Conservation (phyloP, 2,329 filamentous ascomycete genomes). For the Penicillium sp. region DNA sequence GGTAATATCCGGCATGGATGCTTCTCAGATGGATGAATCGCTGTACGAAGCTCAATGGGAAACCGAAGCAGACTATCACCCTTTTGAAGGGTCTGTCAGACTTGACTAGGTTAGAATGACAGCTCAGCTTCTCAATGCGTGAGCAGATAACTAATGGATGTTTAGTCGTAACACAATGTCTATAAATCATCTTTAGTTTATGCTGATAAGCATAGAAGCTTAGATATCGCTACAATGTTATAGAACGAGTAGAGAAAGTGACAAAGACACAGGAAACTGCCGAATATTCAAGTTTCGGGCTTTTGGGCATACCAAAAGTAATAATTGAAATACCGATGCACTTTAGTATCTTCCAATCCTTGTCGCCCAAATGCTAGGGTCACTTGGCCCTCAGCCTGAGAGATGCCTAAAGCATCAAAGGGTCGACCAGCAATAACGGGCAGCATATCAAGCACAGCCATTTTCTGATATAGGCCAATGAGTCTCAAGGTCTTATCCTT, state of each 20-base stretch:
- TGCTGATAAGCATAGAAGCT: neutral
- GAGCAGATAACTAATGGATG: neutral
- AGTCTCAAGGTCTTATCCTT: conserved; percentile 10
- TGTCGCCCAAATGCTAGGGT: conserved; percentile 8
- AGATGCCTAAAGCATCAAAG: conserved; percentile 5
- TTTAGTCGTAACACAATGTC: no score
- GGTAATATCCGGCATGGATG: conserved; percentile 47
- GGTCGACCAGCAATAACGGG: conserved; percentile 3
- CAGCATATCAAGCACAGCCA: conserved; percentile 10
- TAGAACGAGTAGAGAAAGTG: neutral
- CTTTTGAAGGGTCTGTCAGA: conserved; percentile 9
- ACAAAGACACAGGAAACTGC: neutral
- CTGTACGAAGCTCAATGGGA: conserved; percentile 36
- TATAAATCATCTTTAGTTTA: neutral
- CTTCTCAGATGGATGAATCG: conserved; percentile 50
- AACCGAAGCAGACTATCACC: conserved; percentile 27
- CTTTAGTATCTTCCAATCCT: conserved; percentile 4
- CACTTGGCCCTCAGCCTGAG: conserved; percentile 5
- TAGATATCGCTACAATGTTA: neutral
- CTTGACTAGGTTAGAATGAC: neutral
- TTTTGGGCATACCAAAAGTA: conserved; percentile 13
- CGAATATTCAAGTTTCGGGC: neutral
- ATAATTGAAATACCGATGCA: conserved; percentile 10
- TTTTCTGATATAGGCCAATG: conserved; percentile 10
- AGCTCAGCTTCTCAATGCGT: neutral